A percentile compares a stretch with the other conserved stretches of the same genome.
These are phyloP conservation scores for Apophysomyces trapeziformis DNA, from an alignment of 371 early-diverging fungal genomes.

Conservation along the genomic window DNA sequence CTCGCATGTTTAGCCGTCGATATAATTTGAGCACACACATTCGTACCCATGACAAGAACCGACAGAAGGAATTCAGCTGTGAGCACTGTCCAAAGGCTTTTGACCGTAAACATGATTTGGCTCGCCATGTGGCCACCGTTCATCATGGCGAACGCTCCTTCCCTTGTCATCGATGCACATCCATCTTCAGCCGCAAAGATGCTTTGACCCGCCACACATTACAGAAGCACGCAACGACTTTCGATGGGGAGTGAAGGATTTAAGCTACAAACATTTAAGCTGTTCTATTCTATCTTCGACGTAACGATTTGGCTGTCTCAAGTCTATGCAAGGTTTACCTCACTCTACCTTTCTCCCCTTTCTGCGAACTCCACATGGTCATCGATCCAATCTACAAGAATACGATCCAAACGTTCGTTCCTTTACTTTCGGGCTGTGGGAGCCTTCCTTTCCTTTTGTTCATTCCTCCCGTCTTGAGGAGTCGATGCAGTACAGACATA, in stretches of 20 bases:
- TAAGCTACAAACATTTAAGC: background rate
- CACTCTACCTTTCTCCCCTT: background rate
- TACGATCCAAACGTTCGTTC: background rate
- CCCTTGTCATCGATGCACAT: slow-evolving; percentile 55
- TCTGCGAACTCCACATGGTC: slow-evolving; percentile 2
- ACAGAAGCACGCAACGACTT: background rate
- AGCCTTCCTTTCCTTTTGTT: slow-evolving; percentile 1
- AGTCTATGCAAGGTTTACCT: slow-evolving; percentile 2
- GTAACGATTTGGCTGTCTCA: background rate
- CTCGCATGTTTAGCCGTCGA: slow-evolving; percentile 60
- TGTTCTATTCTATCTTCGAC: background rate
- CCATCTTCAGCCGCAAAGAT: slow-evolving; percentile 67
- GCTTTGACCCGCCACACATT: slow-evolving; percentile 54
- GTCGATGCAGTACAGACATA: background rate
- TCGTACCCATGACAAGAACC: slow-evolving; percentile 68
- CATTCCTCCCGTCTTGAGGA: slow-evolving; percentile 7
- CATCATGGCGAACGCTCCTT: slow-evolving; percentile 59
- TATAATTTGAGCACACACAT: slow-evolving; percentile 76
- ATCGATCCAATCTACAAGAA: background rate
- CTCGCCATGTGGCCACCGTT: slow-evolving; percentile 70
- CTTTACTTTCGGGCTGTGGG: slow-evolving; percentile 1
- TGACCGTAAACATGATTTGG: slow-evolving; percentile 71
- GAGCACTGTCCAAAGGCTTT: slow-evolving; percentile 56
- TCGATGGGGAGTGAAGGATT: background rate
- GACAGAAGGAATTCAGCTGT: slow-evolving; percentile 65